phyloP scores from a whole-genome alignment of 1,284 basidiomycete species.

The Pseudozyma hubeiensis region DNA sequence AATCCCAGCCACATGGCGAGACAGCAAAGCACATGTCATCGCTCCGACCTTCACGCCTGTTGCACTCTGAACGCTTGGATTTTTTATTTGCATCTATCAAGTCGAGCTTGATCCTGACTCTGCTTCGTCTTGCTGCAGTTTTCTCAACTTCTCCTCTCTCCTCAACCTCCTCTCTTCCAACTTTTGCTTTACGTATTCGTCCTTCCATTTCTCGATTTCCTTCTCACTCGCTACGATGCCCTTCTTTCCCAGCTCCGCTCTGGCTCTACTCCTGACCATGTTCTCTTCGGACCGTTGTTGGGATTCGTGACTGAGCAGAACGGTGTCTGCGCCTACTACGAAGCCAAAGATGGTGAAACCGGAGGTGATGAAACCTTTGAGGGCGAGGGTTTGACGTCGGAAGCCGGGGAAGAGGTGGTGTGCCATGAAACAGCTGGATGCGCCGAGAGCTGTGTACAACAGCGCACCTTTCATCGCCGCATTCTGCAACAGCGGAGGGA shows the following conservation, averaged over 20 bases:
- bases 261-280: constrained; percentile 50
- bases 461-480: constrained; percentile 57
- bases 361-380: constrained; percentile 59
- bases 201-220: constrained; percentile 64
- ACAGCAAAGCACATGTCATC: neutral
- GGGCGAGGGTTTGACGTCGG: constrained; percentile 57
- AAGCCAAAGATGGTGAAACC: constrained; percentile 63
- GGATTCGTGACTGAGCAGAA: constrained; percentile 56
- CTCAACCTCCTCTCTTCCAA: constrained; percentile 36
- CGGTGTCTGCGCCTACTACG: constrained; percentile 61
- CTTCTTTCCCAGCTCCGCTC: constrained; percentile 54
- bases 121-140: constrained; percentile 15
- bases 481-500: constrained; percentile 25
- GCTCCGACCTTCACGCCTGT: too few relatives aligned
- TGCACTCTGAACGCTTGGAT: too few relatives aligned
- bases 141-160: constrained; percentile 23
- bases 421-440: constrained; percentile 49
- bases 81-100: neutral
- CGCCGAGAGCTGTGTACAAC: constrained; percentile 51
- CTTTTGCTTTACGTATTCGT: constrained; percentile 49
- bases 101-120: neutral
- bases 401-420: constrained; percentile 62
- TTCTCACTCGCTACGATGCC: constrained; percentile 61
- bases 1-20: neutral
- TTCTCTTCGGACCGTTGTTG: constrained; percentile 58